Evolutionary conservation across 345 rosid genomes (phyloP).

Genomic region (Eucalyptus lansdowneana): DNA sequence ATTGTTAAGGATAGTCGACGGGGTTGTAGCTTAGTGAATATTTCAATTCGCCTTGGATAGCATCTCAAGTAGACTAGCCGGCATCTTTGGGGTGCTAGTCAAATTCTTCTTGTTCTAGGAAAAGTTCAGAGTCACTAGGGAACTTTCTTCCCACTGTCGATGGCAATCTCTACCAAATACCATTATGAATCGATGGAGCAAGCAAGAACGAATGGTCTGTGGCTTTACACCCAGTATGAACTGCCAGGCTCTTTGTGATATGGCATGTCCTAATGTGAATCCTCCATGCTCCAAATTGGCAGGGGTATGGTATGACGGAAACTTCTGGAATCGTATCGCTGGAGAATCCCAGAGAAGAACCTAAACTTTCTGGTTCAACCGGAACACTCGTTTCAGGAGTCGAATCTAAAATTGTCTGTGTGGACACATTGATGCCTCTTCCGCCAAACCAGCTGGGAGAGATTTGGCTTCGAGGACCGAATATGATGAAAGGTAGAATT

Average conservation of each 20-base stretch:
- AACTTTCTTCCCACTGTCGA: neutral
- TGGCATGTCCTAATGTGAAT: neutral
- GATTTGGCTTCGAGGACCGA: conserved; percentile 36
- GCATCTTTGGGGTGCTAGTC: neutral
- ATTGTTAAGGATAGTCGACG: neutral
- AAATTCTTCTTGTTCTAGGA: neutral
- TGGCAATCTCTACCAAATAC: neutral
- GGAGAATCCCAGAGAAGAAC: conserved; percentile 10
- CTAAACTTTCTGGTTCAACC: conserved; percentile 9
- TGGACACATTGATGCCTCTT: conserved; percentile 15
- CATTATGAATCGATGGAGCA: neutral
- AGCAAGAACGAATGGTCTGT: neutral
- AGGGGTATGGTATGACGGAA: conserved; percentile 39
- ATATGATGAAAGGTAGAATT: conserved; percentile 21
- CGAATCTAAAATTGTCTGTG: conserved; percentile 16
- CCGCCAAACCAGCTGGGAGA: conserved; percentile 24
- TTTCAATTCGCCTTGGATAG: neutral
- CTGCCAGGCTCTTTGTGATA: neutral
- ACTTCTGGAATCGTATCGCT: conserved; percentile 12
- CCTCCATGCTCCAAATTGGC: neutral
- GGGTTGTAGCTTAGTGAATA: neutral
- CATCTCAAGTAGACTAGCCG: neutral
- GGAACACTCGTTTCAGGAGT: conserved; percentile 25
- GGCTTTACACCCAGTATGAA: neutral
- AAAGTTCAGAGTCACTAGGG: neutral